A percentile compares a stretch with the other conserved stretches of the same genome.
phyloP scores from a whole-genome alignment of 306 rosid genomes.

The Vicia sativa region DNA sequence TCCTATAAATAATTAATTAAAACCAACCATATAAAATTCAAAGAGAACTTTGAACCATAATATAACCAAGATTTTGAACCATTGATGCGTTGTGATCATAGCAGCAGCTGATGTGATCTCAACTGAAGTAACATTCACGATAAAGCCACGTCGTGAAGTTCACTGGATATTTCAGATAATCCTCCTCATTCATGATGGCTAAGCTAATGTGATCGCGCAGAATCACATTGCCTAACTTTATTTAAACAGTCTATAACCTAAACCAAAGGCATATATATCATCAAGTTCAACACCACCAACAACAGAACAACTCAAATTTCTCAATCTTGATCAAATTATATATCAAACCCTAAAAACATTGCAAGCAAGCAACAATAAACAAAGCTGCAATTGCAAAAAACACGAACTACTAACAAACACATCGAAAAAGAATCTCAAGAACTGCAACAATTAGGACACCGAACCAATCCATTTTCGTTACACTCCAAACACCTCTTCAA shows the following conservation, averaged over 20 bases:
- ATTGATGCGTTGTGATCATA: no score
- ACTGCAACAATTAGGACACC: slow-evolving; percentile 79
- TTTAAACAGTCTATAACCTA: no score
- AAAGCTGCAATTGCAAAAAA: slow-evolving; percentile 16
- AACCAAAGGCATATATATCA: no score
- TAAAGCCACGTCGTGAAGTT: not conserved
- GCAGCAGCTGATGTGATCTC: not conserved
- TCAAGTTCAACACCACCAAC: not conserved
- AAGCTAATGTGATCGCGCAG: not conserved
- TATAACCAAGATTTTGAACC: slow-evolving; percentile 18
- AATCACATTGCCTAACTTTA: not conserved
- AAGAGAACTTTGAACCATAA: slow-evolving; percentile 54
- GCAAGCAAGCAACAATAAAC: slow-evolving; percentile 43
- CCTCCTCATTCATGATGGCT: not conserved
- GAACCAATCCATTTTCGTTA: slow-evolving; percentile 86
- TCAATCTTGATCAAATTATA: slow-evolving; percentile 41
- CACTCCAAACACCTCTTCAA: slow-evolving; percentile 79
- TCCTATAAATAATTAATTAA: slow-evolving; percentile 3
- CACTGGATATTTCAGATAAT: not conserved
- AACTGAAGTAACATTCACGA: not conserved
- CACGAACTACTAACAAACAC: not conserved
- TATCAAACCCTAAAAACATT: slow-evolving; percentile 49
- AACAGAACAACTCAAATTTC: slow-evolving; percentile 10
- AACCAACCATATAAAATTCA: slow-evolving; percentile 44
- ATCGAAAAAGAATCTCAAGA: slow-evolving; percentile 41